Percentiles rank a stretch among this genome's conserved stretches.
phyloP scores from a whole-genome alignment of 2,329 filamentous ascomycete species.

The Nemania bipapillata region DNA sequence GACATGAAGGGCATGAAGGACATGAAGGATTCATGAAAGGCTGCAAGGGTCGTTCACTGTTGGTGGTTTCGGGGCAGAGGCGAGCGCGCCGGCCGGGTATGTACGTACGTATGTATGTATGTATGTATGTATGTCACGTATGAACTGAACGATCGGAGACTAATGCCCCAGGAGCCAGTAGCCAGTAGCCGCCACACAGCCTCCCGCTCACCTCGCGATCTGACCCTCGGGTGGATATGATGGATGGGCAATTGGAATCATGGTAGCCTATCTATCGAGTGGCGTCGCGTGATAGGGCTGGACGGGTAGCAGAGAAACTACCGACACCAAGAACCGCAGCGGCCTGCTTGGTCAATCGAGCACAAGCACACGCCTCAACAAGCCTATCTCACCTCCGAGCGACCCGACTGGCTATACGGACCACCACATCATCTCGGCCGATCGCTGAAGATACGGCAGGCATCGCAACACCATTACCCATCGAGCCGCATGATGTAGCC shows the following conservation, averaged over 20 bases:
- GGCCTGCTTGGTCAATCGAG: neutral
- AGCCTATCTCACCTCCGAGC: neutral
- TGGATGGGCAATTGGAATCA: constrained; percentile 8
- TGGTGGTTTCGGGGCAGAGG: neutral
- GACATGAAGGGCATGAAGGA: neutral
- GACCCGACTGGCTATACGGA: neutral
- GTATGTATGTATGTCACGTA: constrained; percentile 8
- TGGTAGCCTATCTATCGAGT: neutral
- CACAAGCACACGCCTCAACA: neutral
- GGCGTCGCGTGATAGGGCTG: neutral
- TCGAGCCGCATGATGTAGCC: neutral
- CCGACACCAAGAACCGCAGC: neutral
- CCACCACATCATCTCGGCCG: neutral
- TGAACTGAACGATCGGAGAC: neutral
- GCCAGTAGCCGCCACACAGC: neutral
- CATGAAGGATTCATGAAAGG: neutral
- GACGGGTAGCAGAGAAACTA: neutral
- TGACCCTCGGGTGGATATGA: neutral
- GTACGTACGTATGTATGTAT: no score
- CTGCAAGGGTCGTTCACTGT: constrained; percentile 20
- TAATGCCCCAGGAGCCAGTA: constrained; percentile 1
- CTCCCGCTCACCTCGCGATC: neutral
- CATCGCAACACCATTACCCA: neutral
- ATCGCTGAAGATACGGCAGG: neutral
- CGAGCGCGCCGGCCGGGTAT: neutral